Percentiles rank a stretch among this genome's conserved stretches.
Conservation (phyloP, 768 basidiomycete genomes). For the Serendipita sp. region DNA sequence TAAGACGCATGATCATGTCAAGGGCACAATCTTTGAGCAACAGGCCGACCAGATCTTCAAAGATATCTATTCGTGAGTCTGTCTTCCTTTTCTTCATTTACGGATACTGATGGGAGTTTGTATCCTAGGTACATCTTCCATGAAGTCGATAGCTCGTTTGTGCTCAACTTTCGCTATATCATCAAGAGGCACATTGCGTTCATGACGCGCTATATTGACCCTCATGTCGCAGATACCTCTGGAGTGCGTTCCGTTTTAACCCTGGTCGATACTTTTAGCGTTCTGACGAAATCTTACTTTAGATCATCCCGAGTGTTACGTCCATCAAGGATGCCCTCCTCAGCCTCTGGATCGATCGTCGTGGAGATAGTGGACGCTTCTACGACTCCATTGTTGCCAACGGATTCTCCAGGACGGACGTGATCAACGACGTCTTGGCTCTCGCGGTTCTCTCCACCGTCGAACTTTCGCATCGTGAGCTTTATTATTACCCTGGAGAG, state of each 20-base stretch:
- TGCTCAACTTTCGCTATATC: background rate
- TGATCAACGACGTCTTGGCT: background rate
- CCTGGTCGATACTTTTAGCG: background rate
- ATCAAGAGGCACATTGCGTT: background rate
- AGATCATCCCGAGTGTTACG: background rate
- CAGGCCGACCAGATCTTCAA: constrained; percentile 10
- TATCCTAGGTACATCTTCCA: background rate
- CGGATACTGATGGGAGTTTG: background rate
- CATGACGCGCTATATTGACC: background rate
- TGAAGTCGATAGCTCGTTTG: background rate
- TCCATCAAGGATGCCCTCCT: background rate
- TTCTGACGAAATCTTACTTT: background rate
- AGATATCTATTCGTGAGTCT: constrained; percentile 9
- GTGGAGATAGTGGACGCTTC: constrained; percentile 1
- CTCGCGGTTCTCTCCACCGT: background rate
- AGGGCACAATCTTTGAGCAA: constrained; percentile 10
- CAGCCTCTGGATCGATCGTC: background rate
- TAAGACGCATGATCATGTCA: constrained; percentile 9
- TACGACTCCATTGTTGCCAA: constrained; percentile 2
- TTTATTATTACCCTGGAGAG: background rate
- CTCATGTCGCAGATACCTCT: background rate
- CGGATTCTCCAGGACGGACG: background rate
- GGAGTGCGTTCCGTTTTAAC: background rate
- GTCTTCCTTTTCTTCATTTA: background rate
- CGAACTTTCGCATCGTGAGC: background rate